Evolutionary conservation across 2,329 filamentous ascomycete species (phyloP).

Genomic region (Thermoascus crustaceus): DNA sequence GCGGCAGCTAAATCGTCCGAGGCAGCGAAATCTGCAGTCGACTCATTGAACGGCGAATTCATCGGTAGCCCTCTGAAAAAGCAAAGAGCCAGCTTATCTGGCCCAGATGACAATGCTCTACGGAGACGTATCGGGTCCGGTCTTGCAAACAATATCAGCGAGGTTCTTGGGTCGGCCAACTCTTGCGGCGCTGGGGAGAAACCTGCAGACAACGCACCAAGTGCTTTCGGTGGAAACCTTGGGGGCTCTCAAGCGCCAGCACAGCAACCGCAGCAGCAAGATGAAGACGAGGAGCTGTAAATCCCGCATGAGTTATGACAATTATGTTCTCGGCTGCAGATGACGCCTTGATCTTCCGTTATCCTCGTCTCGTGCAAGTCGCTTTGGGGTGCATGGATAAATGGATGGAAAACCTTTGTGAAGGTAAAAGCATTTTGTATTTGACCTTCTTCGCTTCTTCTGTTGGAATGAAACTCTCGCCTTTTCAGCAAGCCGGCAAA

Average conservation of each 20-base stretch:
- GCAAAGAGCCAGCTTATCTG: slow-evolving; percentile 38
- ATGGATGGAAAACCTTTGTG: no score
- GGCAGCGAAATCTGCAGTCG: slow-evolving; percentile 13
- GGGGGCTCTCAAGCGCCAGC: slow-evolving; percentile 1
- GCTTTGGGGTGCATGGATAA: no score
- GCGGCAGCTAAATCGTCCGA: slow-evolving; percentile 14
- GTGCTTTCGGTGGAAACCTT: slow-evolving; percentile 9
- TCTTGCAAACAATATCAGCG: slow-evolving; percentile 31
- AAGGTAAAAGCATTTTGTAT: no score
- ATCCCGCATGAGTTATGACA: no score
- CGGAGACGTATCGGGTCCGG: slow-evolving; percentile 33
- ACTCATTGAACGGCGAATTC: slow-evolving; percentile 26
- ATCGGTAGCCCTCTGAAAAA: slow-evolving; percentile 42
- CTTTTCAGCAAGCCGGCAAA: no score
- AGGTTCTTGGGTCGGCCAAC: slow-evolving; percentile 19
- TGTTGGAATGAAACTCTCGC: no score
- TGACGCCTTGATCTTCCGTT: no score
- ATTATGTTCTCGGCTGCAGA: no score
- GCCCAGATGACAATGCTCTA: slow-evolving; percentile 33
- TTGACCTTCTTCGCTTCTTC: no score
- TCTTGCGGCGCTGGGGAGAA: not conserved
- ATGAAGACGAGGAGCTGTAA: slow-evolving; percentile 8
- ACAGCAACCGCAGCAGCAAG: slow-evolving; percentile 5
- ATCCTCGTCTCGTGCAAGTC: no score
- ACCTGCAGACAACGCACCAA: slow-evolving; percentile 8